Percentiles rank a stretch among this genome's conserved stretches.
These are phyloP conservation scores for Chaetoceros muelleri DNA, from an alignment of 108 stramenopile species.

Conservation along the genomic window DNA sequence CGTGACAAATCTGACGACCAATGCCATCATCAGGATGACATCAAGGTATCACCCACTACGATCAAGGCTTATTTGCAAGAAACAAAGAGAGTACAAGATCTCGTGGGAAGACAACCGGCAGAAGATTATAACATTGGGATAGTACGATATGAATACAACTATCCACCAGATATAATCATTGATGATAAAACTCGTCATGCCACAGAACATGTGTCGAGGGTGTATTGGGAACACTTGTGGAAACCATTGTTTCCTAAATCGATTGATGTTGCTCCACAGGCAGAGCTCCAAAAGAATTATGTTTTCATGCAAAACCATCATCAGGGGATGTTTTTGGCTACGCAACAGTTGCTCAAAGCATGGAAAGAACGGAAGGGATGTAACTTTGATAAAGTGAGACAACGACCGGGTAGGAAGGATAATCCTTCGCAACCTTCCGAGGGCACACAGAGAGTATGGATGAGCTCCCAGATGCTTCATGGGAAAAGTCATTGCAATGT, in stretches of 20 bases:
- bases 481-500: slow-evolving; percentile 56
- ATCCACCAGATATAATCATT: slow-evolving; percentile 67
- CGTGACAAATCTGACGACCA: background rate
- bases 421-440: slow-evolving; percentile 56
- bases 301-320: slow-evolving; percentile 71
- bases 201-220: slow-evolving; percentile 67
- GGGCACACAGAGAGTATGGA: slow-evolving; percentile 81
- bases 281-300: slow-evolving; percentile 32
- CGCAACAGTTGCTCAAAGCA: slow-evolving; percentile 42
- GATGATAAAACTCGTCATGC: slow-evolving; percentile 82
- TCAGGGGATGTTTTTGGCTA: slow-evolving; percentile 85
- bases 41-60: slow-evolving; percentile 64
- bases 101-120: slow-evolving; percentile 32
- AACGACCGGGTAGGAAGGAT: slow-evolving; percentile 50
- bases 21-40: slow-evolving; percentile 63
- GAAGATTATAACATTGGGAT: slow-evolving; percentile 76
- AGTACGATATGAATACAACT: slow-evolving; percentile 83
- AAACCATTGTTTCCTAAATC: slow-evolving; percentile 41
- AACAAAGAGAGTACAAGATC: slow-evolving; percentile 38
- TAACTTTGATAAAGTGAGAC: slow-evolving; percentile 44
- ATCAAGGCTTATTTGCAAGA: slow-evolving; percentile 68
- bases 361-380: slow-evolving; percentile 59
- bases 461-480: slow-evolving; percentile 75
- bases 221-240: slow-evolving; percentile 76
- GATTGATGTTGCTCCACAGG: slow-evolving; percentile 24